A percentile compares a stretch with the other conserved stretches of the same genome.
These are phyloP conservation scores for Sindora glabra DNA, from an alignment of 306 rosid genomes.

Conservation along the genomic window DNA sequence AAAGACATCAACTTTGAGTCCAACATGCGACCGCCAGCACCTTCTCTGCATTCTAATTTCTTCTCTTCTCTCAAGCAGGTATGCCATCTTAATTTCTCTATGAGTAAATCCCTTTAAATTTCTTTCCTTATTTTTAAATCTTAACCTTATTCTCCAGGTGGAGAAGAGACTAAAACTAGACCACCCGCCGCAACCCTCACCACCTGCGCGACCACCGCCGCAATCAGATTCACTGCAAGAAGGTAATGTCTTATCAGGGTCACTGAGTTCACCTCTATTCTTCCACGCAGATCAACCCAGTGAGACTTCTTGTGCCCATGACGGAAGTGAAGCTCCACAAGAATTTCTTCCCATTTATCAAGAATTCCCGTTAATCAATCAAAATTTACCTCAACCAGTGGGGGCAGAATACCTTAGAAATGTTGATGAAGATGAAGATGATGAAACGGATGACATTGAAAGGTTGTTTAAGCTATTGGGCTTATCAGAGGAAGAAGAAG, in stretches of 20 bases:
- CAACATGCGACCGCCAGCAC: slow-evolving; percentile 19
- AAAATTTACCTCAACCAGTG: slow-evolving; percentile 19
- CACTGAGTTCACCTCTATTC: slow-evolving; percentile 51
- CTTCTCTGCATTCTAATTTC: slow-evolving; percentile 57
- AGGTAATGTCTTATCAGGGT: slow-evolving; percentile 12
- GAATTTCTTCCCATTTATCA: slow-evolving; percentile 55
- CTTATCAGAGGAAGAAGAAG: slow-evolving; percentile 26
- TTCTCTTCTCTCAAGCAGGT: slow-evolving; percentile 78
- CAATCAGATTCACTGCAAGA: slow-evolving; percentile 8
- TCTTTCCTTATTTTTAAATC: not conserved
- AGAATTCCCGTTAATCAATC: slow-evolving; percentile 27
- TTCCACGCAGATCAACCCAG: slow-evolving; percentile 33
- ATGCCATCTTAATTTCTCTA: not conserved
- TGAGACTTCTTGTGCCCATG: slow-evolving; percentile 15
- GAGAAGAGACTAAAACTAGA: slow-evolving; percentile 77
- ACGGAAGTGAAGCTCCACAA: slow-evolving; percentile 50
- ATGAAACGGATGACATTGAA: slow-evolving; percentile 39
- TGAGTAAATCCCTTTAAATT: not conserved
- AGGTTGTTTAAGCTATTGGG: slow-evolving; percentile 50
- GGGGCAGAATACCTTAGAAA: not conserved
- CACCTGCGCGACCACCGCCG: not conserved
- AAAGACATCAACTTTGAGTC: not conserved
- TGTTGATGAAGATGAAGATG: slow-evolving; percentile 8
- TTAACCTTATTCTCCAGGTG: slow-evolving; percentile 32
- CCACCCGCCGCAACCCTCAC: not conserved